Conservation (phyloP, 1,139 yeast species). For the Kurtzmaniella natalensis region DNA sequence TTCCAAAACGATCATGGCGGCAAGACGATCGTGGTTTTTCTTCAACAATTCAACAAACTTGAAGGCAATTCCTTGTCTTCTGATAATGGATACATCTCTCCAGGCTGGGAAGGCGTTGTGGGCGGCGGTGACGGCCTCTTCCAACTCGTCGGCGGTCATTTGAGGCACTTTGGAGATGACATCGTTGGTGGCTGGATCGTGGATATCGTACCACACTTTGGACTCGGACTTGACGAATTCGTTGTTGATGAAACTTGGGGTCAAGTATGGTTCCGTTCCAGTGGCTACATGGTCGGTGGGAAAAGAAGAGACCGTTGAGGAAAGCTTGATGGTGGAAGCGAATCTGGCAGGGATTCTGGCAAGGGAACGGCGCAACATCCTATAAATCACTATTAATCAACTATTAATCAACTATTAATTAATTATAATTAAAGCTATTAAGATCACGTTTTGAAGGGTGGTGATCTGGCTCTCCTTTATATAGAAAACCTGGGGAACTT, state of each 20-base stretch:
- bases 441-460: not conserved
- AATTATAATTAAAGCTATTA: too few relatives aligned
- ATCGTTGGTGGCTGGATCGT: constrained; percentile 72
- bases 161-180: constrained; percentile 72
- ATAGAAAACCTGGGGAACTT: constrained; percentile 3
- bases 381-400: not conserved
- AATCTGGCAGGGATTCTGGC: constrained; percentile 10
- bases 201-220: constrained; percentile 63
- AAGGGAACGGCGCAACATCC: constrained; percentile 5
- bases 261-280: constrained; percentile 42
- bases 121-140: constrained; percentile 64
- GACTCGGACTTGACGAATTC: constrained; percentile 54
- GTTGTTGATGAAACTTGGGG: constrained; percentile 59
- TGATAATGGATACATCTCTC: constrained; percentile 57
- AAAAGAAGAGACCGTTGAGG: constrained; percentile 30
- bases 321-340: constrained; percentile 23
- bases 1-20: constrained; percentile 68
- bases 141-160: constrained; percentile 62
- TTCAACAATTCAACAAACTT: constrained; percentile 65
- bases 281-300: constrained; percentile 46
- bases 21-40: constrained; percentile 66
- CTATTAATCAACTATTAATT: too few relatives aligned
- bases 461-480: not conserved
- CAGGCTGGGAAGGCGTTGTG: constrained; percentile 56
- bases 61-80: constrained; percentile 74